Percentiles rank a stretch among this genome's conserved stretches.
phyloP scores from a whole-genome alignment of 768 basidiomycete genomes.

The Macrolepiota dolichaula region DNA sequence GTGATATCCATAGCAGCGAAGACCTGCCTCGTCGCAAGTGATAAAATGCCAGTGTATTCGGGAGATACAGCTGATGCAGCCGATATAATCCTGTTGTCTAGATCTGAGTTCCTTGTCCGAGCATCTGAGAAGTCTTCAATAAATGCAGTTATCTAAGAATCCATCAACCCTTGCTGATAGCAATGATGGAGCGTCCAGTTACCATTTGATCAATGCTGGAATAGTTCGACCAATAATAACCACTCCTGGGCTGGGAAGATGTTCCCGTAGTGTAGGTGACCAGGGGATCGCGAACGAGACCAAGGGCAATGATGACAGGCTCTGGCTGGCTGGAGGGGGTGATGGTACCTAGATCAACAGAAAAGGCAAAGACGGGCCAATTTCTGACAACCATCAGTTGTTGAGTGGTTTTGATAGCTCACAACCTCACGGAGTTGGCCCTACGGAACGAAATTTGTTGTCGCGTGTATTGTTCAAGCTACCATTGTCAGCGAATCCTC shows the following conservation, averaged over 20 bases:
- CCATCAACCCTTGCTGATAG: background rate
- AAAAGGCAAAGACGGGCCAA: too few species aligned
- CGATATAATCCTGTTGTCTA: too few species aligned
- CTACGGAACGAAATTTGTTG: constrained; percentile 37
- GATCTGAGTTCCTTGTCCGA: constrained; percentile 26
- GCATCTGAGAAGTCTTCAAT: constrained; percentile 37
- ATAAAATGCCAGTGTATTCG: constrained; percentile 38
- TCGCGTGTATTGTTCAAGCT: constrained; percentile 35
- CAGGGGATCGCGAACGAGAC: constrained; percentile 33
- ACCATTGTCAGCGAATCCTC: constrained; percentile 36
- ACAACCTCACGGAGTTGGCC: background rate
- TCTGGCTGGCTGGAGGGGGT: constrained; percentile 18
- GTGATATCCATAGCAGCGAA: constrained; percentile 48
- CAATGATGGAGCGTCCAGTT: constrained; percentile 2
- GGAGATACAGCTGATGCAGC: too few species aligned
- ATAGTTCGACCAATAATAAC: constrained; percentile 36
- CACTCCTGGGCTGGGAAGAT: constrained; percentile 24
- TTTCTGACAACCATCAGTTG: constrained; percentile 11
- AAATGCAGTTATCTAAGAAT: constrained; percentile 35
- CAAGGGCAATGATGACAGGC: constrained; percentile 33
- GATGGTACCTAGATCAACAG: constrained; percentile 43
- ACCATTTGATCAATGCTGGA: constrained; percentile 28
- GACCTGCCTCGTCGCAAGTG: constrained; percentile 40
- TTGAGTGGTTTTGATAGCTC: background rate
- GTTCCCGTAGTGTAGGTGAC: constrained; percentile 25